A percentile compares a stretch with the other conserved stretches of the same genome.
phyloP scores from a whole-genome alignment of 306 rosid species.

The Ziziphus jujuba region DNA sequence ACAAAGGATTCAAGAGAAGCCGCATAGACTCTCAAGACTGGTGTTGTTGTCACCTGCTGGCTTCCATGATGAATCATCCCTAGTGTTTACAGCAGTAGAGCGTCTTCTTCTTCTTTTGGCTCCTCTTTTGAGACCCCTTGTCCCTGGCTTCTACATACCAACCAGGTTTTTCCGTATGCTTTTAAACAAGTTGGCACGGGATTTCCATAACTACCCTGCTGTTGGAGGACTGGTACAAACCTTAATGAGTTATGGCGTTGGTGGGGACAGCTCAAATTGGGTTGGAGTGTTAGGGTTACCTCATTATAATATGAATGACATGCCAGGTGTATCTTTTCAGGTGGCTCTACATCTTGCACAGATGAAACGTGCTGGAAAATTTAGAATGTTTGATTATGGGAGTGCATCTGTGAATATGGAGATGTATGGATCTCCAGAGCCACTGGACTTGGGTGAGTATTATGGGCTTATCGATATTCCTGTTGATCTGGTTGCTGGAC shows the following conservation, averaged over 20 bases:
- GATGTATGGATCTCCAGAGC: conserved; percentile 63
- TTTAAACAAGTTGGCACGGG: conserved; percentile 83
- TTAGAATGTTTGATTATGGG: conserved; percentile 78
- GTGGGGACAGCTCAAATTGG: conserved; percentile 99
- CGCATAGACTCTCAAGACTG: conserved; percentile 85
- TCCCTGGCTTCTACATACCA: conserved; percentile 86
- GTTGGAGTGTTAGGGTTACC: conserved; percentile 84
- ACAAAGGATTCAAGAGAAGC: conserved; percentile 60
- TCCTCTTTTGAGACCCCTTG: conserved; percentile 63
- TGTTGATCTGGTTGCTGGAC: conserved; percentile 87
- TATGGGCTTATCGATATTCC: conserved; percentile 72
- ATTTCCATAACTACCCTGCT: conserved; percentile 83
- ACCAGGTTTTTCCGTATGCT: conserved; percentile 94
- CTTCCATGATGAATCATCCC: conserved; percentile 71
- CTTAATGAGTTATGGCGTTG: conserved; percentile 75
- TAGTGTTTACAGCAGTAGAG: conserved; percentile 59
- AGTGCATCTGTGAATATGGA: conserved; percentile 49
- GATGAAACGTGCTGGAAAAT: conserved; percentile 68
- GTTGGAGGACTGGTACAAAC: conserved; percentile 95
- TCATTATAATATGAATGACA: conserved; percentile 94
- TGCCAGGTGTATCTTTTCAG: conserved; percentile 83
- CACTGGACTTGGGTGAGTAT: conserved; percentile 65
- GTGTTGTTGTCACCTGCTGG: conserved; percentile 88
- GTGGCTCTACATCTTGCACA: conserved; percentile 85
- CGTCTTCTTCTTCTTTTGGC: conserved; percentile 46